Base-by-base conservation (phyloP, 2,329 filamentous ascomycete species). In the Pseudogymnoascus sp. region DNA sequence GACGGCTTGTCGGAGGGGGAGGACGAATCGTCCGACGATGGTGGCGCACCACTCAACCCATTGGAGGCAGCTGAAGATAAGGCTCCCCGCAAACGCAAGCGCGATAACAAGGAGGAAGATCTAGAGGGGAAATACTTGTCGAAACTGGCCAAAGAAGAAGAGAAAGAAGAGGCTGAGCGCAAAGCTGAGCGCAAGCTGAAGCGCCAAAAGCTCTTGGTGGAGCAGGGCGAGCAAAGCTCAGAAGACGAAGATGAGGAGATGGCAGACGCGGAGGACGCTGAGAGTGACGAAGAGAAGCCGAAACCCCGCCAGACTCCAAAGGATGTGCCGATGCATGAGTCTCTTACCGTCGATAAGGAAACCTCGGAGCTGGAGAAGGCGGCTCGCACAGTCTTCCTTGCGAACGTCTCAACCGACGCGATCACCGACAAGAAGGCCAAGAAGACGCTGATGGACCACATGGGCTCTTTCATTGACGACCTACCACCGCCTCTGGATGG, bases 351-450 rank as follows among this genome's bases (percentile, higher is more conserved):
- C 62, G 76, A 77, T 73, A 82, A 78, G 76, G 86, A 81, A 75
- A 78, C 69, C 56, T 77, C 79, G 21, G 90, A 96, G 67, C 70
- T 96, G 2, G 90, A 96, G 64, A 96, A 96, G 78, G 90, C 93
- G 7, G 84, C 85, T 64, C 89, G 95, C 63, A 99, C 95, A 5
- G 86, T 97, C 43, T 99, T 97, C 77, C 80, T 99, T 11, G 89
- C 90, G 71, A 99, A 99, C 72, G 91, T 99, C 53, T 92, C 92
- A 12, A 88, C 84, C 21, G 81, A 88, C 61, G 91, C 91, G 43
- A 91, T 97, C 71, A 89, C 86, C 59, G 92, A 89, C 28, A 96
- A 96, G 72, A 77, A 86, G 1, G 88, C 87, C 36, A 92, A 91
- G 77, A 96, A 91, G 78, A 82, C 83, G 2, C 83, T 97, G 31